A percentile compares a stretch with the other conserved stretches of the same genome.
Conservation (phyloP, 352 stramenopile species). For the Globisporangium takayamanum region DNA sequence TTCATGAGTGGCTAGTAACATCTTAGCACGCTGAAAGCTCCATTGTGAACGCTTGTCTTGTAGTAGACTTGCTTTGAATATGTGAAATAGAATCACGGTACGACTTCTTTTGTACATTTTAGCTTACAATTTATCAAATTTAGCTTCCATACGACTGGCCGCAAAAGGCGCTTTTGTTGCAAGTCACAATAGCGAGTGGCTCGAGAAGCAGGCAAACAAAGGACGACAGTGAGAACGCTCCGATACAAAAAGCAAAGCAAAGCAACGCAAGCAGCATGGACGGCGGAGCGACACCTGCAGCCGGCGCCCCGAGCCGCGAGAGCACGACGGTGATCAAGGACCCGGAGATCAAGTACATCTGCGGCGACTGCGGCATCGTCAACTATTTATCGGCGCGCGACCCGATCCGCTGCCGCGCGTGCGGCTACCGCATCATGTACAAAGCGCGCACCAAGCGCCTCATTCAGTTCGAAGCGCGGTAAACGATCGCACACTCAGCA, state of each 20-base stretch:
- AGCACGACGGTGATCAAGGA: constrained; percentile 67
- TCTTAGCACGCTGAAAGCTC: too few species aligned
- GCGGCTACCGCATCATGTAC: constrained; percentile 97
- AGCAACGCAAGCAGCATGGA: constrained; percentile 39
- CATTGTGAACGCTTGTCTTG: too few species aligned
- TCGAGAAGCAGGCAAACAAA: too few species aligned
- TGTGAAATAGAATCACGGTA: too few species aligned
- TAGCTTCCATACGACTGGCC: too few species aligned
- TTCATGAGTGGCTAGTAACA: too few species aligned
- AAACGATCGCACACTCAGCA: constrained; percentile 15
- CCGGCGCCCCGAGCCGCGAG: constrained; percentile 40
- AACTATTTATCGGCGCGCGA: constrained; percentile 95
- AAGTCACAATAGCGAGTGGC: too few species aligned
- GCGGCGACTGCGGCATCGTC: constrained; percentile 93
- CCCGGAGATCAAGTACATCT: constrained; percentile 95
- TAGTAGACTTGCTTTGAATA: too few species aligned
- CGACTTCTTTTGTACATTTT: too few species aligned
- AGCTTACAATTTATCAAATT: too few species aligned
- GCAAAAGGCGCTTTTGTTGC: too few species aligned
- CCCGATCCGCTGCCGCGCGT: constrained; percentile 94
- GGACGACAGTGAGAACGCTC: too few species aligned
- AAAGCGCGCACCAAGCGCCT: constrained; percentile 95
- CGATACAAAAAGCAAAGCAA: neutral
- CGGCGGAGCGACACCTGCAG: constrained; percentile 69
- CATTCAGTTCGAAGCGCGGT: constrained; percentile 89